Evolutionary conservation across 2,329 filamentous ascomycete species (phyloP), one percentile per base, ranked within the genome.

Genomic region (Cladorrhinum sp.): DNA sequence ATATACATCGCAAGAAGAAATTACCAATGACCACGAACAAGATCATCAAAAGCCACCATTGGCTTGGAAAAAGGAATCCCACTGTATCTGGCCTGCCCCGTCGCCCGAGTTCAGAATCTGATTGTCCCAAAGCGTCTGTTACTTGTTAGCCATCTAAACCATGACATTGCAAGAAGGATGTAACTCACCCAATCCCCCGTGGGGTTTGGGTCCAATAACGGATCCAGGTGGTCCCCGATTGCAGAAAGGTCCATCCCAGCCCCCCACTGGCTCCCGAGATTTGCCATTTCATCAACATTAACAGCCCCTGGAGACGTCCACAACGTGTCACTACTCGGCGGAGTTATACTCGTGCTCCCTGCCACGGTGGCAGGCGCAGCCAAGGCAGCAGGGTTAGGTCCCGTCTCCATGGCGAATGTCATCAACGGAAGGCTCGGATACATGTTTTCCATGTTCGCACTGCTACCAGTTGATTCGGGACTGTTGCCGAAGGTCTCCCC

Each of bases 51-150:
- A 49, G 16, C 36, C 36, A 27, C 20, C 53, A 27, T 50, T 50
- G n/a, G 58, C 10, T 32, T 58, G 60, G 23, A 69, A 69, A 55
- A 70, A 69, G 5, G 61, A 59, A 32, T 60, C 65, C 68, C 69
- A 71, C 2, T 66, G 67, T 48, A 71, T 68, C 56, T 71, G 65
- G 16, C 63, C 22, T n/a, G 45, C 55, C n/a, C 69, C 68, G n/a
- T 60, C 63, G 38, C 52, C 65, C 45, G 64, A 52, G 38, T 68
- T 68, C n/a, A 68, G 65, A 7, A 70, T 63, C 50, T 70, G 67
- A 25, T 65, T 66, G 50, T 71, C 69, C 65, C 67, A 71, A 0
- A 59, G 56, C 8, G 67, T 58, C 69, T 70, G 29, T 22, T 32
- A 10, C 9, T 25, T 2, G 49, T 59, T 50, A 60, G 57, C 41